Evolutionary conservation across 768 basidiomycete genomes (phyloP).

Genomic region (Termitomyces sp.): DNA sequence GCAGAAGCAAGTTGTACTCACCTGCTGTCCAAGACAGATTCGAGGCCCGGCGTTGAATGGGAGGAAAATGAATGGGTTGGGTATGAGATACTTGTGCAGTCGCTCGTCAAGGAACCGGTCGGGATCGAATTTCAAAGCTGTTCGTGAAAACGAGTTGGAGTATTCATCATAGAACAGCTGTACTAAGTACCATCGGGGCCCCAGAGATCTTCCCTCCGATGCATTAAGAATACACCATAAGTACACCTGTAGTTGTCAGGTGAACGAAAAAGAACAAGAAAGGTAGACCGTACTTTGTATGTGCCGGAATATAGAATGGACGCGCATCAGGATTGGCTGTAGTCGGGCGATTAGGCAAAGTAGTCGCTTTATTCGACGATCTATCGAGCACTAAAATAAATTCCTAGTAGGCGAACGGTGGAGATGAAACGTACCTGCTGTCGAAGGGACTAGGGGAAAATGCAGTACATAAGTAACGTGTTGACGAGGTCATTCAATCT

Average conservation of each 20-base stretch:
- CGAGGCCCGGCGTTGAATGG: conserved; percentile 50
- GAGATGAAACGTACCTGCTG: conserved; percentile 16
- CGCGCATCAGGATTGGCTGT: conserved; percentile 22
- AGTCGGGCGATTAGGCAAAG: conserved; percentile 15
- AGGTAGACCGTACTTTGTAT: conserved; percentile 20
- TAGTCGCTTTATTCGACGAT: conserved; percentile 19
- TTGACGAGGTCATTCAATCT: conserved; percentile 9
- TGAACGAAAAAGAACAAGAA: not conserved
- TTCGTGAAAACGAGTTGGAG: not conserved
- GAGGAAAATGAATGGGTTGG: conserved; percentile 54
- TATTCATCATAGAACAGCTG: not conserved
- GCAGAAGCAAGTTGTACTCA: conserved; percentile 8
- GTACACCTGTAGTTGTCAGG: conserved; percentile 20
- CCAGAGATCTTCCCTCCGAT: conserved; percentile 59
- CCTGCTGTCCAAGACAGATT: conserved; percentile 50
- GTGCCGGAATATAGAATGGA: conserved; percentile 36
- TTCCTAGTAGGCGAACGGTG: not conserved
- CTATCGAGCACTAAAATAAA: conserved; percentile 3
- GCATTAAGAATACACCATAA: conserved; percentile 55
- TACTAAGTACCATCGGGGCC: conserved; percentile 55
- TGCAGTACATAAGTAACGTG: not conserved
- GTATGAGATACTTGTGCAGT: conserved; percentile 45
- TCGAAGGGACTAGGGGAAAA: conserved; percentile 30
- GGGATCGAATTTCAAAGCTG: conserved; percentile 60
- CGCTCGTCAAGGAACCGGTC: conserved; percentile 64